A percentile compares a stretch with the other conserved stretches of the same genome.
These are phyloP conservation scores for Exsudoporus frostii DNA, from an alignment of 768 basidiomycete species.

Conservation along the genomic window DNA sequence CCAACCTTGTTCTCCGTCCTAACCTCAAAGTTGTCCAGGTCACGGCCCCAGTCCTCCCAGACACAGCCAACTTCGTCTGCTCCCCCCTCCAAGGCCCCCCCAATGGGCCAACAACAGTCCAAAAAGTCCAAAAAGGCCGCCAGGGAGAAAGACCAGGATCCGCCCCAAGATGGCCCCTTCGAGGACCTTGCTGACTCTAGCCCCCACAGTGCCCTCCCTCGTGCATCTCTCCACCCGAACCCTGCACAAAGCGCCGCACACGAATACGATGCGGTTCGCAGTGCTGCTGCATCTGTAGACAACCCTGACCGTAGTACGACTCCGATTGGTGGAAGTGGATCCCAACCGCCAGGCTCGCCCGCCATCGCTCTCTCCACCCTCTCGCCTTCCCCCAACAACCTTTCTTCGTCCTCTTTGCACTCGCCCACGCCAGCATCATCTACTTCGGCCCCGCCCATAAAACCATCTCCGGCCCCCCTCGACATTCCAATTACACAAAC, in stretches of 20 bases:
- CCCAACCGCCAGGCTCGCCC: conserved; percentile 32
- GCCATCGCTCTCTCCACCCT: conserved; percentile 36
- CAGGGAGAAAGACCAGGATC: conserved; percentile 68
- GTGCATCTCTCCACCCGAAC: conserved; percentile 39
- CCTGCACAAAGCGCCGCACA: conserved; percentile 40
- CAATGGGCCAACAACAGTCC: conserved; percentile 83
- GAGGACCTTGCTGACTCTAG: conserved; percentile 38
- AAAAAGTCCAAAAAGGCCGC: conserved; percentile 72
- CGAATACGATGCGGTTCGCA: conserved; percentile 33
- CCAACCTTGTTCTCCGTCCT: conserved; percentile 77
- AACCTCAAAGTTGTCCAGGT: conserved; percentile 64
- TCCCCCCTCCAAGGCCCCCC: conserved; percentile 36
- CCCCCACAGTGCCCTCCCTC: conserved; percentile 44
- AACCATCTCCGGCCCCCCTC: conserved; percentile 53
- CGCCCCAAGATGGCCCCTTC: conserved; percentile 37
- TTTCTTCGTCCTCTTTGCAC: conserved; percentile 40
- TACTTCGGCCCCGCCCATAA: conserved; percentile 23
- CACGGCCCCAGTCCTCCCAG: conserved; percentile 70
- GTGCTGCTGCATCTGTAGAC: conserved; percentile 33
- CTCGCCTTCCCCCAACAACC: conserved; percentile 37
- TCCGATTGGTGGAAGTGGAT: conserved; percentile 40
- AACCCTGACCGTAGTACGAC: conserved; percentile 32
- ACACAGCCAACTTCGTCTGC: conserved; percentile 56
- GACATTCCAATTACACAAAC: conserved; percentile 82
- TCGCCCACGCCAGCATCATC: conserved; percentile 11